Conservation (phyloP, 2,329 filamentous ascomycete genomes). For the Emmonsiellopsis sp. region DNA sequence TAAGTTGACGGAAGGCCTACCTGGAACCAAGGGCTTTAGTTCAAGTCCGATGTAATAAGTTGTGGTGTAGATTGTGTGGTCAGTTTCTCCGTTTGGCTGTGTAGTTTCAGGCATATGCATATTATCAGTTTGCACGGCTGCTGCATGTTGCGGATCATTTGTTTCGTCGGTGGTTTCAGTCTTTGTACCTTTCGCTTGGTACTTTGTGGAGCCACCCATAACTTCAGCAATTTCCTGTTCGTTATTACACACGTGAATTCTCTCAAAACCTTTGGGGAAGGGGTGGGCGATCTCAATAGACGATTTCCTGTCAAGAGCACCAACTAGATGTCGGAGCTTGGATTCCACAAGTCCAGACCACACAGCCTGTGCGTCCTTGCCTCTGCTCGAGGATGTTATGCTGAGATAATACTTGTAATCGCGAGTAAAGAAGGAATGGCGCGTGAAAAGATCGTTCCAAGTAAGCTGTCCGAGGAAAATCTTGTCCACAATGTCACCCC, state of each 20-base stretch:
- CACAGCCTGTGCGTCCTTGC: constrained; percentile 71
- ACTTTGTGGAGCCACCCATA: constrained; percentile 53
- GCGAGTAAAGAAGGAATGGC: constrained; percentile 86
- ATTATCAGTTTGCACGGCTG: constrained; percentile 38
- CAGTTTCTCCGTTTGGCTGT: constrained; percentile 31
- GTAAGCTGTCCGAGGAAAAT: constrained; percentile 67
- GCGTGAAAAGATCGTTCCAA: constrained; percentile 83
- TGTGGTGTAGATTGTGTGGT: constrained; percentile 64
- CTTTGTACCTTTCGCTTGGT: constrained; percentile 46
- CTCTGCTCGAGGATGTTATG: constrained; percentile 72
- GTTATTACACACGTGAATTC: constrained; percentile 60
- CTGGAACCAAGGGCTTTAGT: constrained; percentile 60
- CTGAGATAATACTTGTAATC: constrained; percentile 95
- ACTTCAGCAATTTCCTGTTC: constrained; percentile 55
- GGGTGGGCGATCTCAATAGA: constrained; percentile 78
- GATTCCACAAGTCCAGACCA: constrained; percentile 94
- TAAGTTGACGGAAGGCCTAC: constrained; percentile 40
- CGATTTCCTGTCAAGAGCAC: constrained; percentile 69
- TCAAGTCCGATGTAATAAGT: constrained; percentile 92
- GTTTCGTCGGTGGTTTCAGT: constrained; percentile 44
- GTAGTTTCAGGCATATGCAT: constrained; percentile 29
- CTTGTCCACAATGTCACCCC: constrained; percentile 64
- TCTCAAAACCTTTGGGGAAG: constrained; percentile 87
- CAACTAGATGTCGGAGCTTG: constrained; percentile 77
- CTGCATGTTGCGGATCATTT: constrained; percentile 41